phyloP scores from a whole-genome alignment of 495 filamentous ascomycete species.

The Xylaria bambusicola region DNA sequence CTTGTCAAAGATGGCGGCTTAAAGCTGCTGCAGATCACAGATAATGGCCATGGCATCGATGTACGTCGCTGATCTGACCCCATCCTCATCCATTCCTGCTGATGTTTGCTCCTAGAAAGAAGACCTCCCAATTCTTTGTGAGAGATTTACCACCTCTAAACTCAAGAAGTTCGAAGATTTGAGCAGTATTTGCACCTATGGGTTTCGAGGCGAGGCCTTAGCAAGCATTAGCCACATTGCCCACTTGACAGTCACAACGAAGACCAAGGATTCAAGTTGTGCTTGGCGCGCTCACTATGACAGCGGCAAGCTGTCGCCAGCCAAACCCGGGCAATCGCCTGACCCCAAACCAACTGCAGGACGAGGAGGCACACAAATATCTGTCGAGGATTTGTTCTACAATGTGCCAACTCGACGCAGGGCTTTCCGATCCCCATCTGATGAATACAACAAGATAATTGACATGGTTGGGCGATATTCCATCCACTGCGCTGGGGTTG shows the following conservation, averaged over 20 bases:
- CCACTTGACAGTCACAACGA: conserved; percentile 92
- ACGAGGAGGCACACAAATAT: conserved; percentile 93
- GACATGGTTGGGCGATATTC: conserved; percentile 94
- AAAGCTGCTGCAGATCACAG: conserved; percentile 94
- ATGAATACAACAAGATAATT: conserved; percentile 97
- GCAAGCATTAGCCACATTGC: conserved; percentile 99
- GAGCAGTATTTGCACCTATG: conserved; percentile 88
- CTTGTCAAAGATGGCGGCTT: conserved; percentile 95
- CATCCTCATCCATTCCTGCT: conserved; percentile 10
- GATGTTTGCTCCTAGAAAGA: conserved; percentile 62
- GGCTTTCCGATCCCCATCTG: conserved; percentile 87
- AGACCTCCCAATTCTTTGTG: conserved; percentile 90
- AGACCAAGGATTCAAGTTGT: conserved; percentile 83
- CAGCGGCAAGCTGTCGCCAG: conserved; percentile 77
- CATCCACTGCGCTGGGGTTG: conserved; percentile 88
- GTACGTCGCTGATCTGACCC: conserved; percentile 50
- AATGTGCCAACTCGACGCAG: conserved; percentile 86
- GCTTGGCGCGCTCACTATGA: conserved; percentile 88
- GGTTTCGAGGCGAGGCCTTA: conserved; percentile 94
- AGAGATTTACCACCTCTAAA: conserved; percentile 97
- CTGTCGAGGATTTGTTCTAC: conserved; percentile 97
- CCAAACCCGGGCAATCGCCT: conserved; percentile 88
- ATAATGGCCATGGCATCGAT: conserved; percentile 96
- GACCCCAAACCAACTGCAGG: conserved; percentile 90
- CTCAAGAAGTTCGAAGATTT: conserved; percentile 94